phyloP scores from a whole-genome alignment of 257 asterid genomes.

The Nicotiana tabacum region DNA sequence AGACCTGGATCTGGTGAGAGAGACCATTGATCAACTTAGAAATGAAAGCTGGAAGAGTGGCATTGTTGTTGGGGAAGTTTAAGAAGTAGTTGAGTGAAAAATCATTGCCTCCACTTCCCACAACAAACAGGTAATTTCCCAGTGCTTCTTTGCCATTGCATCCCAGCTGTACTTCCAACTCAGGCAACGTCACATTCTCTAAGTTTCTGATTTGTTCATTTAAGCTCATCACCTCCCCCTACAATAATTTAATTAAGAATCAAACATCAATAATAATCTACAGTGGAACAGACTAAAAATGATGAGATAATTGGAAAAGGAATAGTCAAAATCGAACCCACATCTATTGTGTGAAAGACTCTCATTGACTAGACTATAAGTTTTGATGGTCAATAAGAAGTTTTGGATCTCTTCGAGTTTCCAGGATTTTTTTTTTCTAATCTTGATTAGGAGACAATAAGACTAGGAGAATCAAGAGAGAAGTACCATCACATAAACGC shows the following conservation, averaged over 20 bases:
- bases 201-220: slow-evolving; percentile 54
- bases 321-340: too few species aligned
- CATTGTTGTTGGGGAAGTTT: slow-evolving; percentile 24
- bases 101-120: slow-evolving; percentile 81
- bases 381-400: too few species aligned
- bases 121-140: slow-evolving; percentile 47
- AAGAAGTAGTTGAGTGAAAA: slow-evolving; percentile 55
- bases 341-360: too few species aligned
- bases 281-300: neutral
- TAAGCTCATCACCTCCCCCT: slow-evolving; percentile 56
- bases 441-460: too few species aligned
- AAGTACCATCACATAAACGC: too few species aligned
- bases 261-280: neutral
- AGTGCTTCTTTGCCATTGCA: slow-evolving; percentile 2
- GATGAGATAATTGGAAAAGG: too few species aligned
- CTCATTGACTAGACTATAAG: too few species aligned
- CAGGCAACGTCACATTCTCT: slow-evolving; percentile 50
- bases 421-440: too few species aligned
- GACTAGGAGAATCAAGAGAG: too few species aligned
- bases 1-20: slow-evolving; percentile 53
- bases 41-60: slow-evolving; percentile 49
- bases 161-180: slow-evolving; percentile 40
- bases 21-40: slow-evolving; percentile 35
- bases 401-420: too few species aligned
- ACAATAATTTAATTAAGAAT: neutral